phyloP scores from a whole-genome alignment of 495 filamentous ascomycete species.

The Daldinia loculata region DNA sequence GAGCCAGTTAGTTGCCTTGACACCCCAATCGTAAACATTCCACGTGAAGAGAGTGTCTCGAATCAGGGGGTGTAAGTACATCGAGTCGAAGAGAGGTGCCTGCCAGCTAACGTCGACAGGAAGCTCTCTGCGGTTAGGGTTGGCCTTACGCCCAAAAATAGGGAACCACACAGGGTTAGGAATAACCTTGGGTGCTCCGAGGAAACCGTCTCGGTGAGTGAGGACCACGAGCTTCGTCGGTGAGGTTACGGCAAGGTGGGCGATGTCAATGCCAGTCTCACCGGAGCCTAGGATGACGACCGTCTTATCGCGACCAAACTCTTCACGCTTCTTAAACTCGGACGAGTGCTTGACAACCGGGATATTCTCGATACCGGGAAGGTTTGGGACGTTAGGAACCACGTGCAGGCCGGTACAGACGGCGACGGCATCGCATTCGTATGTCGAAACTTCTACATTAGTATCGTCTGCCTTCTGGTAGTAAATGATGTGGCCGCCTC shows the following conservation, averaged over 20 bases:
- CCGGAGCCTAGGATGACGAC: constrained; percentile 56
- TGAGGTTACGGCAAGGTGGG: constrained; percentile 52
- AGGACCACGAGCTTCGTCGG: constrained; percentile 51
- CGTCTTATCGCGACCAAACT: constrained; percentile 50
- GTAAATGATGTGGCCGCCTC: constrained; percentile 43
- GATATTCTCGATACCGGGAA: constrained; percentile 52
- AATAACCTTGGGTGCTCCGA: constrained; percentile 51
- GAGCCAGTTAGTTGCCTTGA: constrained; percentile 51
- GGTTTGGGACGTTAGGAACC: constrained; percentile 49
- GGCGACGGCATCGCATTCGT: constrained; percentile 53
- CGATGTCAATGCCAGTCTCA: constrained; percentile 55
- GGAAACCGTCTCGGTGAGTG: constrained; percentile 55
- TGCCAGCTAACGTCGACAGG: constrained; percentile 44
- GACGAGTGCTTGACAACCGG: constrained; percentile 53
- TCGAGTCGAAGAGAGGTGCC: constrained; percentile 50
- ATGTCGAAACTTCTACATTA: constrained; percentile 27
- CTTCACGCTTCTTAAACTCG: constrained; percentile 51
- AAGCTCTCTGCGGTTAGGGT: constrained; percentile 6
- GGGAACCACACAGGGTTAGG: constrained; percentile 45
- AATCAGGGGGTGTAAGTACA: constrained; percentile 48
- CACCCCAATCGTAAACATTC: constrained; percentile 53
- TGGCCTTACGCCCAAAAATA: constrained; percentile 42
- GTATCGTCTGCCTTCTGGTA: constrained; percentile 16
- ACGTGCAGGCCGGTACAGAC: constrained; percentile 57
- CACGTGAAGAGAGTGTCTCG: constrained; percentile 48